Evolutionary conservation across 768 basidiomycete species (phyloP), one percentile per base, ranked within the genome.

Genomic region (Tylopilus plumbeoviolaceoides): DNA sequence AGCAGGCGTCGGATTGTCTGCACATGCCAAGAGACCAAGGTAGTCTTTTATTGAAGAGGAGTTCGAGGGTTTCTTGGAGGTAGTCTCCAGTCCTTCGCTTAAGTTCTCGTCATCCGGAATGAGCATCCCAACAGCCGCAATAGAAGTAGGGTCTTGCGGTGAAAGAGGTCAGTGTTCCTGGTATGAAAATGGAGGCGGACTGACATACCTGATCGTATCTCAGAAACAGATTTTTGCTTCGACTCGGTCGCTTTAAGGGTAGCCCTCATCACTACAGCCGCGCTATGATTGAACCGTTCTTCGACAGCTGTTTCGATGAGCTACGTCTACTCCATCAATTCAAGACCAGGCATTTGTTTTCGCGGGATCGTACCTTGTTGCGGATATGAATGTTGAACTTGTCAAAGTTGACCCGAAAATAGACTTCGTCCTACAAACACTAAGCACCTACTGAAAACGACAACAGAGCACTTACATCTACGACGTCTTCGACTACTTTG

Each of bases 351-450:
- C 10, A 15, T 21, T 8, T 15, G 15, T 18, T 51, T 46, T 40
- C 21, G 43, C 17, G 11, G 21, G 44, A 59, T 60, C 82, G 8
- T 59, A 91, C 92, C 64, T 85, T 77, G 71, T 97, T 95, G 40
- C 95, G 86, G 48, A 97, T 82, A 60, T 91, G 85, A 30, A 91
- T 75, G 59, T 88, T 84, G 70, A 94, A 95, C 61, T 82, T 87
- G 59, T 93, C 87, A 64, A 85, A 89, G 72, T 98, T 98, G 44
- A 98, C 80, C 44, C 90, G 82, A 65, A 97, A 89, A 69, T 85
- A 84, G 31, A 91, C 79, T 3, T 75, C 74, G 17, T 89, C 82
- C 85, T 93, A 53, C 7, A 5, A 50, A 25, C 62, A 44, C 38
- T 55, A 41, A 62, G 41, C 30, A 18, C 15, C 2, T 0, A 9